phyloP scores from a whole-genome alignment of 2,329 filamentous ascomycete genomes.

The Diplodia mutila region DNA sequence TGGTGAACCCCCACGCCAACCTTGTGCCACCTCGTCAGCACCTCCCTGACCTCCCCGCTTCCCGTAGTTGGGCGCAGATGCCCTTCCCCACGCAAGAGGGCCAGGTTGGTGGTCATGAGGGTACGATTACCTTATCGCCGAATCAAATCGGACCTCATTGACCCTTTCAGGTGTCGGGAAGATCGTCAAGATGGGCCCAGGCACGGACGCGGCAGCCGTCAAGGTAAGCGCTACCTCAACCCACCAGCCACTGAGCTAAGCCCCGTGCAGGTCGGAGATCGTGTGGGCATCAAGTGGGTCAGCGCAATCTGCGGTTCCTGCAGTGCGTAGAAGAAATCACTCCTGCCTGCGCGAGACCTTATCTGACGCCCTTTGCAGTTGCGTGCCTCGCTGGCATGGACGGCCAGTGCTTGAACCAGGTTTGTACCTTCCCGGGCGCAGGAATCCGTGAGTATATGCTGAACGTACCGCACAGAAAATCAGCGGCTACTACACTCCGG shows the following conservation, averaged over 20 bases:
- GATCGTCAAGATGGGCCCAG: conserved; percentile 67
- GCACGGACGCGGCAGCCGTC: conserved; percentile 58
- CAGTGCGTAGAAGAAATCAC: conserved; percentile 33
- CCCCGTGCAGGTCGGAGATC: conserved; percentile 57
- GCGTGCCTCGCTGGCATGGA: conserved; percentile 61
- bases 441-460: background rate
- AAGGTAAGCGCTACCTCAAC: conserved; percentile 41
- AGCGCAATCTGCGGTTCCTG: conserved; percentile 56
- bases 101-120: conserved; percentile 72
- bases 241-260: background rate
- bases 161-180: conserved; percentile 59
- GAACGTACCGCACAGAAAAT: conserved; percentile 44
- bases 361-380: conserved; percentile 23
- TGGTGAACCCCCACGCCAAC: conserved; percentile 6
- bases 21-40: background rate
- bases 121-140: conserved; percentile 41
- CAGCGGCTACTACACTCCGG: conserved; percentile 69
- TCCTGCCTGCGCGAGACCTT: background rate
- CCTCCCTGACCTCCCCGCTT: background rate
- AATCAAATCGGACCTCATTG: background rate
- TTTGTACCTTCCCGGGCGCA: background rate
- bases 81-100: conserved; percentile 62
- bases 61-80: conserved; percentile 56
- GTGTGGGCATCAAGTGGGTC: conserved; percentile 73
- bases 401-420: conserved; percentile 57